Evolutionary conservation across 2,329 filamentous ascomycete genomes (phyloP), one percentile per base, ranked within the genome.

Genomic region (Trichoderma gracile): DNA sequence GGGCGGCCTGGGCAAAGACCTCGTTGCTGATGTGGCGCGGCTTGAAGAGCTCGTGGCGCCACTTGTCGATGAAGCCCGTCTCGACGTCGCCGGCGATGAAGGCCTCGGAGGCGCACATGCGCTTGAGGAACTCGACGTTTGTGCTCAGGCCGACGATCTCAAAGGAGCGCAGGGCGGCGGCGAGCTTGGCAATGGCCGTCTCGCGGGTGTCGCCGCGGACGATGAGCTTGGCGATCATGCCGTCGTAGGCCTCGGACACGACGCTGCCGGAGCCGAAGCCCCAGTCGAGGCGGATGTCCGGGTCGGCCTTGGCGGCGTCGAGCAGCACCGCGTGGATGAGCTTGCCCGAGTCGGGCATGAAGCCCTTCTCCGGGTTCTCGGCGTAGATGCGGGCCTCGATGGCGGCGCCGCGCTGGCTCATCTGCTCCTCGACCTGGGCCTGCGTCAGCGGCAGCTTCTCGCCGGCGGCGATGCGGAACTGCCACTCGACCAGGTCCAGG

Each of bases 161-260:
- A 73, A 98, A 99, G 54, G 92, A 85, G 68, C 92, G 89, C 12
- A 99, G 80, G 0, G 95, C 93, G 4, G 88, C 81, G 43, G 88
- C 86, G 65, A 99, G 82, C 76, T 92, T 96, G 65, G 91, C 88
- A 56, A 99, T 89, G 3, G 93, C 92, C 27, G 90, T 89, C 73
- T 90, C 85, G 66, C 95, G 85, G 64, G 89, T 89, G 17, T 86
- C 84, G 0, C 91, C 95, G 65, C 91, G 86, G 6, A 98, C 92
- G 70, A 99, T 99, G 59, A 99, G 85, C 79, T 99, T 99, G 50
- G 95, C 92, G 69, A 99, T 97, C 95, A 99, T 99, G 30, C 95
- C 95, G 71, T 99, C 95, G 76, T 99, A 99, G 62, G 95, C 91
- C 65, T 94, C 92, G 0, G 93, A 96, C 3, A 99, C 91, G 67